These are phyloP conservation scores for Dothideomycetes sp. DNA, from an alignment of 2,329 filamentous ascomycete species.

Conservation along the genomic window DNA sequence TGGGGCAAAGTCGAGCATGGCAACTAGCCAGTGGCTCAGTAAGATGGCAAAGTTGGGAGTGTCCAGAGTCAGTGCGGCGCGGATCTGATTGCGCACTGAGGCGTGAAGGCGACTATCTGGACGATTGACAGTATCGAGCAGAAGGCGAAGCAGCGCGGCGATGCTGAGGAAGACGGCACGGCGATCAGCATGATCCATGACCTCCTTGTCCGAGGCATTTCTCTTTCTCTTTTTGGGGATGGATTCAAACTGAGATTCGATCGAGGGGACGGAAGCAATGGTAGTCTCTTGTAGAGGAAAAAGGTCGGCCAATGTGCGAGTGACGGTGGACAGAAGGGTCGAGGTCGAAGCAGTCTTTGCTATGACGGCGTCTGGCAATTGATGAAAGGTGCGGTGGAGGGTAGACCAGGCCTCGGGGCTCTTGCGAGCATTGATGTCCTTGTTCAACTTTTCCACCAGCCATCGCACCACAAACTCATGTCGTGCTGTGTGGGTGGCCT, in stretches of 20 bases:
- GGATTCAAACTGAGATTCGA: background rate
- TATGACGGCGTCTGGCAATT: constrained; percentile 6
- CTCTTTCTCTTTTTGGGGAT: constrained; percentile 8
- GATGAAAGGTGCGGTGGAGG: constrained; percentile 22
- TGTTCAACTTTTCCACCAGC: constrained; percentile 50
- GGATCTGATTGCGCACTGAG: constrained; percentile 3
- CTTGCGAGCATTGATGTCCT: constrained; percentile 29
- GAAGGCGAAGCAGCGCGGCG: background rate
- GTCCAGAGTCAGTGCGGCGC: constrained; percentile 5
- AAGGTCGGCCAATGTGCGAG: constrained; percentile 5
- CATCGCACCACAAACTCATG: constrained; percentile 59
- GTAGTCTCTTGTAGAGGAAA: background rate
- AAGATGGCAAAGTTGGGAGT: constrained; percentile 2
- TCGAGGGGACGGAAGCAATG: background rate
- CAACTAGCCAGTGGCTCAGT: constrained; percentile 2
- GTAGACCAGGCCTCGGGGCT: constrained; percentile 45
- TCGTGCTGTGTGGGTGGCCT: constrained; percentile 26
- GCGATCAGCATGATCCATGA: background rate
- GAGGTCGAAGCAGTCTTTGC: constrained; percentile 5
- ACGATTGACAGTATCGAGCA: background rate
- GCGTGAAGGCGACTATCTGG: background rate
- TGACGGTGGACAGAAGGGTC: constrained; percentile 2
- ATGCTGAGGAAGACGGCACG: background rate
- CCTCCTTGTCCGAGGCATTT: background rate
- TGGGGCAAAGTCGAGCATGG: background rate